Evolutionary conservation across 176 grass and related monocot genomes (phyloP), one percentile per base, ranked within the genome.

Genomic region (Aegilops tauschii): DNA sequence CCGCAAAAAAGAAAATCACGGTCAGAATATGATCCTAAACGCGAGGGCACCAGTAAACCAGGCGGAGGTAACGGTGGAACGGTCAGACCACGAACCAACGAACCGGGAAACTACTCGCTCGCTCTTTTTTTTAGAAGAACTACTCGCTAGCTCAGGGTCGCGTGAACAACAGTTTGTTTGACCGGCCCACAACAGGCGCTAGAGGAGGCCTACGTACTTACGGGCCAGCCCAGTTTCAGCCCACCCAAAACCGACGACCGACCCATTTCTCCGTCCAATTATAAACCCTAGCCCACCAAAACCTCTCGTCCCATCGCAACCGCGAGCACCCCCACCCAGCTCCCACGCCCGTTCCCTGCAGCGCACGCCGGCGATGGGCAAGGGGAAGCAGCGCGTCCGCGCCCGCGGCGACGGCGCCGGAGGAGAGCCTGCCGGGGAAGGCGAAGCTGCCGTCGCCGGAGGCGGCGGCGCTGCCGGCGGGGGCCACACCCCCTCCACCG

Each of bases 401-500:
- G 42, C 73, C 29, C 45, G 65, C 17, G 64, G 18, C 10, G 44
- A 8, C 29, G 74, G 65, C 17, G 64, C 11, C 56, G 54, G 27
- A 11, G 76, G 34, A 29, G 61, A 73, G 17, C 72, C 73, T 21
- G 75, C 47, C 21, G 45, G 67, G 7, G 47, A 27, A 5, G 74
- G 66, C 18, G 85, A 79, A 5, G 85, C 82, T 3, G 58, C 31
- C 5, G 23, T 77, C 73, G 30, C 63, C 9, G 65, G 72, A 5
- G 65, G 62, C 0, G n/a, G 35, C 45, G 58, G 83, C 7, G 75
- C 69, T 0, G n/a, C 62, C 47, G 83, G 25, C 31, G 87, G 72
- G 25, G 90, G 76, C 10, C 92, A 91, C 85, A 91, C 80, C 59
- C 96, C 92, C 39, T 92, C 94, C n/a, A 96, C 94, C 3, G 69